These are phyloP conservation scores for Danielia oregonensis DNA, from an alignment of 805 yeast genomes.

Conservation along the genomic window DNA sequence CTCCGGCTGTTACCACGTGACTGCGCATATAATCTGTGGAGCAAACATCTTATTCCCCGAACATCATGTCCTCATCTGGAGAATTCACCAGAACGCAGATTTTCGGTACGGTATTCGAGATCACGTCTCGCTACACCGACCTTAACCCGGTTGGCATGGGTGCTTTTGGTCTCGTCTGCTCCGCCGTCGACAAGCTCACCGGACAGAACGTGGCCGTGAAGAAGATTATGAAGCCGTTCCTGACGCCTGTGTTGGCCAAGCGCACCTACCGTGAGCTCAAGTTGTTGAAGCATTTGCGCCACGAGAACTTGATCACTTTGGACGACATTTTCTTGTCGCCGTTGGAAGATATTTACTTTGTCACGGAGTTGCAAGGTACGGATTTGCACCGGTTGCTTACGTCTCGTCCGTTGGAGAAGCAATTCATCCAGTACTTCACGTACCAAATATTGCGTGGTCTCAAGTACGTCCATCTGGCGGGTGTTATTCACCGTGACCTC, in stretches of 20 bases:
- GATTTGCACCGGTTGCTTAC: conserved; percentile 89
- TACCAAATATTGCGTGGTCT: conserved; percentile 90
- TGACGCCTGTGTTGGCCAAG: conserved; percentile 91
- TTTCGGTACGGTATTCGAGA: conserved; percentile 92
- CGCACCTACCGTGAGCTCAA: conserved; percentile 95
- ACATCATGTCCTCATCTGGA: conserved; percentile 40
- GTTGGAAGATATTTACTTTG: conserved; percentile 91
- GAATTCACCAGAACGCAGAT: conserved; percentile 75
- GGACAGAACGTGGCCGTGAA: conserved; percentile 94
- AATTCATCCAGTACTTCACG: conserved; percentile 92
- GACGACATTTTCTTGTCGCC: conserved; percentile 52
- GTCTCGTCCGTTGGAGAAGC: conserved; percentile 91
- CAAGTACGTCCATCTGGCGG: conserved; percentile 88
- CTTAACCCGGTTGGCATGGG: conserved; percentile 99
- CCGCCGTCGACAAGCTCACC: conserved; percentile 89
- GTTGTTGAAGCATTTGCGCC: conserved; percentile 86
- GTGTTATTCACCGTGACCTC: conserved; percentile 85
- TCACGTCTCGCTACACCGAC: conserved; percentile 84
- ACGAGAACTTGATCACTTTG: conserved; percentile 84
- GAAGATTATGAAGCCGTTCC: conserved; percentile 96
- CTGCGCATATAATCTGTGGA: too few relatives aligned
- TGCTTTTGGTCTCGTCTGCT: conserved; percentile 96
- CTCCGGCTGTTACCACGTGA: too few relatives aligned
- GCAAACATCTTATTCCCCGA: too few relatives aligned
- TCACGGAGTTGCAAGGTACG: conserved; percentile 95